These are phyloP conservation scores for Paramecium primaurelia DNA, from an alignment of 73 alveolate species.

Conservation along the genomic window DNA sequence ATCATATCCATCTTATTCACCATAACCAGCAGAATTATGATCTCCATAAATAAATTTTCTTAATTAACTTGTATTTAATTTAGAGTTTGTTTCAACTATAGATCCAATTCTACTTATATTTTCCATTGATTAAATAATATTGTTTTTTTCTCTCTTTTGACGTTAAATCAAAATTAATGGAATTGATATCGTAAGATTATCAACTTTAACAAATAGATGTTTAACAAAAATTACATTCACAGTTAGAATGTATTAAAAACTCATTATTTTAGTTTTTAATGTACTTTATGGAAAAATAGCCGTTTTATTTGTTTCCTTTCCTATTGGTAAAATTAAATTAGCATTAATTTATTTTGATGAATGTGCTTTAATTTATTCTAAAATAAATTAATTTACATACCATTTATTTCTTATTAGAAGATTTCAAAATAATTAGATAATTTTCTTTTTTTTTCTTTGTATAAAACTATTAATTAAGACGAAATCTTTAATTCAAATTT, in stretches of 20 bases:
- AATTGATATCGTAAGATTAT: background rate
- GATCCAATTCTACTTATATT: background rate
- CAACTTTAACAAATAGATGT: background rate
- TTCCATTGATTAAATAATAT: background rate
- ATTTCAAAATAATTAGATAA: background rate
- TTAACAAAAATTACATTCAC: background rate
- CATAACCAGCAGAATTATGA: conserved; percentile 13
- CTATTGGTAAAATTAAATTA: background rate
- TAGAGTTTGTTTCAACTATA: background rate
- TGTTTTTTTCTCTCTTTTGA: background rate
- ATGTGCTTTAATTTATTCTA: background rate
- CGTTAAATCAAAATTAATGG: background rate
- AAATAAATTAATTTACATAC: background rate
- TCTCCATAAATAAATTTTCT: background rate
- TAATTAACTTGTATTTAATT: background rate
- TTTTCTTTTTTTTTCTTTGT: background rate
- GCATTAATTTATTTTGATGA: background rate
- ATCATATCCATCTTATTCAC: conserved; percentile 10
- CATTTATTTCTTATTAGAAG: background rate
- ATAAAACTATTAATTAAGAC: background rate
- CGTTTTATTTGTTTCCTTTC: background rate
- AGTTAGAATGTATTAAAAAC: background rate
- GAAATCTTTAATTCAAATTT: background rate
- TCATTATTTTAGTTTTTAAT: background rate
- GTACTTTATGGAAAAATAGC: background rate